Conservation (phyloP, 2,329 filamentous ascomycete genomes). For the Ascochyta rabiei region DNA sequence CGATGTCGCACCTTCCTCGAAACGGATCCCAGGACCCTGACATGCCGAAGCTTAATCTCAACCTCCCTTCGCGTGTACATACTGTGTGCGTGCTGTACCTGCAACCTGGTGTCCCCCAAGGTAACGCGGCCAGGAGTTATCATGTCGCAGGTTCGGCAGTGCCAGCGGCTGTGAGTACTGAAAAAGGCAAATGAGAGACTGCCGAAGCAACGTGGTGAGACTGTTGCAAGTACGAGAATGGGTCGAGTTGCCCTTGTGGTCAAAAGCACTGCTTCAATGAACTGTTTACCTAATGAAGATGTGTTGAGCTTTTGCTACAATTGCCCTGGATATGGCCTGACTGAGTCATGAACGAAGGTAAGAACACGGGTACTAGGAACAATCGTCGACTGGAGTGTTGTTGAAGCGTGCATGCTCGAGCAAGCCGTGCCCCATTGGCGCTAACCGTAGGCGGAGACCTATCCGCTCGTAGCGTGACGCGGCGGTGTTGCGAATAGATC, state of each 20-base stretch:
- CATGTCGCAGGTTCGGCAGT: background rate
- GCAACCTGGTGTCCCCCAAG: conserved; percentile 9
- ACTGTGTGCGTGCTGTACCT: background rate
- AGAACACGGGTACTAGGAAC: background rate
- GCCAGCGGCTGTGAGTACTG: conserved; percentile 1
- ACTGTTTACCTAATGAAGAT: background rate
- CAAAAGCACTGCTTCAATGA: background rate
- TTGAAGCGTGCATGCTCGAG: conserved; percentile 3
- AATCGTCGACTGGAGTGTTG: background rate
- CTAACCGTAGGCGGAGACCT: conserved; percentile 21
- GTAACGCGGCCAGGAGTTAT: background rate
- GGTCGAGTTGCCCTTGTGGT: background rate
- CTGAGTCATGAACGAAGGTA: background rate
- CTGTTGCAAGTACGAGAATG: conserved; percentile 1
- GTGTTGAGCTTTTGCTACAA: background rate
- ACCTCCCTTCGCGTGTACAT: conserved; percentile 16
- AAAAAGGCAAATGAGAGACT: background rate
- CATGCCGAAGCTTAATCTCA: conserved; percentile 15
- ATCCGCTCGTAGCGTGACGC: conserved; percentile 20
- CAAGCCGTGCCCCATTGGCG: background rate
- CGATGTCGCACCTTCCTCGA: conserved; percentile 20
- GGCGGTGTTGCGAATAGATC: conserved; percentile 8
- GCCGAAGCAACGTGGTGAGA: conserved; percentile 7
- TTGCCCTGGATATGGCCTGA: background rate
- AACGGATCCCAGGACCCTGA: conserved; percentile 20